phyloP scores from a whole-genome alignment of 257 asterid genomes.

The Fraxinus cuspidata region DNA sequence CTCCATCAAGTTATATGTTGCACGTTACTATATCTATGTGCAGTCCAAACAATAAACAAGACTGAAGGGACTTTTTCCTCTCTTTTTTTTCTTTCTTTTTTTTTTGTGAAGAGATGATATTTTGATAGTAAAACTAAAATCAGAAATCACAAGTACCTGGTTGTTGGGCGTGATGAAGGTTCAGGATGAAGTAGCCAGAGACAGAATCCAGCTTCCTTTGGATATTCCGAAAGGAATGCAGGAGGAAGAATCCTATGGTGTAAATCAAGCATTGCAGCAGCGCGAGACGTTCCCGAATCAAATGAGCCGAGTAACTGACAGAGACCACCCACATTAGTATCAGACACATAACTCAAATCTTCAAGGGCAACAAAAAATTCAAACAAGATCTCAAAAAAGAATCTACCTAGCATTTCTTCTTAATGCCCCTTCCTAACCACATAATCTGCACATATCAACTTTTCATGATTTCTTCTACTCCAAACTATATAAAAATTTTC shows the following conservation, averaged over 20 bases:
- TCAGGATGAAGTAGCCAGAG: constrained; percentile 97
- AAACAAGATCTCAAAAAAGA: constrained; percentile 20
- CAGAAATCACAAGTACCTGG: constrained; percentile 48
- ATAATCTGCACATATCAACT: background rate
- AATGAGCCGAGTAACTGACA: constrained; percentile 84
- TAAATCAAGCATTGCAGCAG: constrained; percentile 84
- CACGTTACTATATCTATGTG: background rate
- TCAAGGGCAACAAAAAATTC: constrained; percentile 15
- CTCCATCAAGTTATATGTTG: background rate
- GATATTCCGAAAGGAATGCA: constrained; percentile 74
- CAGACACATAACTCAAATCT: constrained; percentile 19
- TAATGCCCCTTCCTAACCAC: background rate
- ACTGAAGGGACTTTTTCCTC: background rate
- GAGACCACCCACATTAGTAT: constrained; percentile 27
- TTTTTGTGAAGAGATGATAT: background rate
- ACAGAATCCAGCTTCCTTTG: constrained; percentile 96
- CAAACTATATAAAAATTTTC: background rate
- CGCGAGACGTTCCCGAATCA: constrained; percentile 75
- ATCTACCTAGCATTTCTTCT: constrained; percentile 11
- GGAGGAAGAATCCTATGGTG: constrained; percentile 91
- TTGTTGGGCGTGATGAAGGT: constrained; percentile 79
- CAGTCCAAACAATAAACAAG: background rate
- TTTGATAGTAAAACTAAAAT: constrained; percentile 4
- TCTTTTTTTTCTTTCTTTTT: background rate
- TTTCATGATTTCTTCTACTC: background rate